Evolutionary conservation across 2,329 filamentous ascomycete species (phyloP), one percentile per base, ranked within the genome.

Genomic region (Albophoma yamanashiensis): DNA sequence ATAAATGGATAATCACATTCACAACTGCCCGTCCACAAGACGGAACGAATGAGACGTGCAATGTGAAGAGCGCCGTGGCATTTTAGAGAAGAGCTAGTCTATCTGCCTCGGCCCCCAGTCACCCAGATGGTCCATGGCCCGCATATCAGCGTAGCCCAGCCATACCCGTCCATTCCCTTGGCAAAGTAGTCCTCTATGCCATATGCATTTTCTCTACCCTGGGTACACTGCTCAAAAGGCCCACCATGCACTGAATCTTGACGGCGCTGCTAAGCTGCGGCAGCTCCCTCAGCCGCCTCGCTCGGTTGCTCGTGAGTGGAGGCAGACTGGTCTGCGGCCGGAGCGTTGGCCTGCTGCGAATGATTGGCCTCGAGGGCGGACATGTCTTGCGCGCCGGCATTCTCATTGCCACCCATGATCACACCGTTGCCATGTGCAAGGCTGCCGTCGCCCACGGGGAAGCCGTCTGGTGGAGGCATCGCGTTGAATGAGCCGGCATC

Each of bases 401-500:
- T 20, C 31, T 15, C 31, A n/a, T 38, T 38, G 11, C 20, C 31
- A n/a, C 20, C 50, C 50, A 38, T 22, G 31, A 22, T 34, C 20
- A 12, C n/a, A 38, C 31, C 55, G 25, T 43, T 25, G 4, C 25
- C 55, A 8, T 57, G 39, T 12, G 8, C 2, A 8, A 57, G 34
- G 14, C 39, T 40, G 27, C 11, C n/a, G 55, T 1, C 38, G 5
- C 38, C 57, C 57, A 58, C 53, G 25, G 58, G 11, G 27, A 60
- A 57, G 25, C 52, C 58, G n/a, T 58, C 56, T 39, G 22, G 45
- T 31, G 12, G 60, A 42, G 58, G 56, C 60, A 39, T 57, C 27
- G 22, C 60, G 58, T 5, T 42, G 52, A 27, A 62, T 53, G 47
- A 38, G 14, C 27, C 42, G 27, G 47, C 60, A 22, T 60, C 64